Evolutionary conservation across 345 rosid species (phyloP).

Genomic region (Noccaea bulbosa): DNA sequence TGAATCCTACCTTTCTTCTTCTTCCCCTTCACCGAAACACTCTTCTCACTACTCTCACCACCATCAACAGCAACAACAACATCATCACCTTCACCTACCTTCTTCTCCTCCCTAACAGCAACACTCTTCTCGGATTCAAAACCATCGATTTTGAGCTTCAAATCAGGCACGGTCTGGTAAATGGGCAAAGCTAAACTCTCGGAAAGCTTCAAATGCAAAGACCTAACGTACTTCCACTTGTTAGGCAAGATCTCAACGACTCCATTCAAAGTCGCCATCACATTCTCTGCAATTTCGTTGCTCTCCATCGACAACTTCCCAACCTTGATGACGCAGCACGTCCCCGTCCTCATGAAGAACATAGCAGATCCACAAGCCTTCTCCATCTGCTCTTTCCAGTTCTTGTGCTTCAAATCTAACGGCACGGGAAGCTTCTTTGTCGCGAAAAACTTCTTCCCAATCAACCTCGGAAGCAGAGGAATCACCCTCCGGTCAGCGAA

Average conservation of each 20-base stretch:
- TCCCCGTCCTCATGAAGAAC: constrained; percentile 67
- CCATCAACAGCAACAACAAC: constrained; percentile 34
- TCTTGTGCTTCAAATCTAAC: constrained; percentile 66
- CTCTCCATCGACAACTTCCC: constrained; percentile 62
- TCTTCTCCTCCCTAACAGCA: constrained; percentile 34
- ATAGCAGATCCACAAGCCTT: constrained; percentile 64
- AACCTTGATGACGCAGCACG: constrained; percentile 70
- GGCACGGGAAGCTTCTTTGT: constrained; percentile 72
- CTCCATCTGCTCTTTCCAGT: constrained; percentile 81
- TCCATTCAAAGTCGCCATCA: constrained; percentile 59
- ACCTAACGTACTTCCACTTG: constrained; percentile 72
- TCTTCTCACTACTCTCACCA: constrained; percentile 34
- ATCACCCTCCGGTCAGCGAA: constrained; percentile 42
- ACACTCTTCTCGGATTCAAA: constrained; percentile 35
- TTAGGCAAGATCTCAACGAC: constrained; percentile 65
- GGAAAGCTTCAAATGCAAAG: constrained; percentile 68
- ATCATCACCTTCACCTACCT: constrained; percentile 25
- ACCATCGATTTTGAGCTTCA: constrained; percentile 64
- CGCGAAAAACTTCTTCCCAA: constrained; percentile 74
- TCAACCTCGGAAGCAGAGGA: constrained; percentile 66
- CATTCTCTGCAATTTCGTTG: constrained; percentile 57
- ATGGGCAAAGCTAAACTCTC: constrained; percentile 79
- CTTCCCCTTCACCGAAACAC: constrained; percentile 39
- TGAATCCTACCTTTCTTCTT: constrained; percentile 78
- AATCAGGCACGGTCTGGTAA: constrained; percentile 71